Evolutionary conservation across 169 alveolate species (phyloP).

Genomic region (Cryptosporidium meleagridis): DNA sequence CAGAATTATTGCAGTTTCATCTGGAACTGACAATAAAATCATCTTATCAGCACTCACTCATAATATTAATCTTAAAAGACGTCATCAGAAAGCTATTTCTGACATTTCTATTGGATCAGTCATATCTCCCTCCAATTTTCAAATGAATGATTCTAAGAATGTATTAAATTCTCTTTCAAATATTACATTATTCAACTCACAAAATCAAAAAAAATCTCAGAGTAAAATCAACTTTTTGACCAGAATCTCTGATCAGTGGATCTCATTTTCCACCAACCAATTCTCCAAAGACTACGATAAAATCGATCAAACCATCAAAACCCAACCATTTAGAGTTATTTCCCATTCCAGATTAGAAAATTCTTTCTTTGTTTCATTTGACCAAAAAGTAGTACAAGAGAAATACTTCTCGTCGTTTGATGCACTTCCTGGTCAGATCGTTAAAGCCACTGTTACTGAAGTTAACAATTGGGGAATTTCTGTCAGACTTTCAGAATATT

Average conservation of each 20-base stretch:
- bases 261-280: constrained; percentile 20
- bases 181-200: constrained; percentile 1
- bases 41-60: constrained; percentile 44
- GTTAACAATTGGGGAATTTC: constrained; percentile 58
- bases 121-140: not conserved
- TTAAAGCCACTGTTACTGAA: constrained; percentile 30
- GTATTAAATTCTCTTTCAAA: not conserved
- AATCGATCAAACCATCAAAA: constrained; percentile 10
- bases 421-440: constrained; percentile 41
- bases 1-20: constrained; percentile 43
- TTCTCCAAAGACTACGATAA: constrained; percentile 11
- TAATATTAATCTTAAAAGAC: not conserved
- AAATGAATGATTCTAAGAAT: not conserved
- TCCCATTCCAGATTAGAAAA: constrained; percentile 55
- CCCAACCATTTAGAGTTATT: constrained; percentile 2
- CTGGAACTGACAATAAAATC: constrained; percentile 34
- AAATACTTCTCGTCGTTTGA: constrained; percentile 20
- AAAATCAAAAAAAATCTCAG: not conserved
- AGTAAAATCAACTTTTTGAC: constrained; percentile 9
- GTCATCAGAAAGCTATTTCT: not conserved
- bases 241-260: constrained; percentile 11
- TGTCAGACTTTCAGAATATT: constrained; percentile 39
- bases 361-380: constrained; percentile 38
- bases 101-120: not conserved
- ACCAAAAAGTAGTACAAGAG: constrained; percentile 34